Conservation (phyloP, 139 green algal genomes). For the Chlamydomonas incerta region DNA sequence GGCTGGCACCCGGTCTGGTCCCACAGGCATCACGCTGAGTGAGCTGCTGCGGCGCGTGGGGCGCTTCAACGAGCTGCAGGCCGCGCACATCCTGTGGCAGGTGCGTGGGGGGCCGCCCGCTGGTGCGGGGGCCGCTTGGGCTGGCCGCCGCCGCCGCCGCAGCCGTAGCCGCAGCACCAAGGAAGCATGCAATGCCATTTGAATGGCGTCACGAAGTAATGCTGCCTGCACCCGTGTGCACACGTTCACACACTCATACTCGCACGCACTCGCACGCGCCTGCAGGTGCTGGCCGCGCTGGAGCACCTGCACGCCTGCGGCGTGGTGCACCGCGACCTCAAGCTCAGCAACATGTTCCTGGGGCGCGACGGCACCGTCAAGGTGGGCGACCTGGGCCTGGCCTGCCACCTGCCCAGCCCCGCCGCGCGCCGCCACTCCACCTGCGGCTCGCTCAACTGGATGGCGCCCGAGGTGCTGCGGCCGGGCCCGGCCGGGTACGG, state of each 20-base stretch:
- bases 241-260: neutral
- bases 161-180: no score
- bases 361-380: constrained; percentile 28
- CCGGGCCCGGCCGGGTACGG: neutral
- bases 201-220: no score
- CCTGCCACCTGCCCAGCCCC: constrained; percentile 12
- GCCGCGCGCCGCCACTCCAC: constrained; percentile 7
- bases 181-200: no score
- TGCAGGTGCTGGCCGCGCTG: constrained; percentile 25
- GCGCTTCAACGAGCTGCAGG: constrained; percentile 30
- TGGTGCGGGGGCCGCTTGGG: no score
- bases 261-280: no score
- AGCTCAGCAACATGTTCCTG: constrained; percentile 38
- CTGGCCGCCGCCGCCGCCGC: no score
- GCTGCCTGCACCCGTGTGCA: no score
- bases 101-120: neutral
- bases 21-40: constrained; percentile 24
- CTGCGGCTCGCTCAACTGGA: constrained; percentile 40
- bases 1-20: no score
- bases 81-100: constrained; percentile 29
- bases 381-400: constrained; percentile 35
- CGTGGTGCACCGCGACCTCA: constrained; percentile 37
- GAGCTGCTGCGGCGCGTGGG: constrained; percentile 31
- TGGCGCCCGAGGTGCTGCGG: constrained; percentile 37
- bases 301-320: constrained; percentile 33